Base-by-base conservation (phyloP, 2,329 filamentous ascomycete genomes). In the Colletotrichum lentis region DNA sequence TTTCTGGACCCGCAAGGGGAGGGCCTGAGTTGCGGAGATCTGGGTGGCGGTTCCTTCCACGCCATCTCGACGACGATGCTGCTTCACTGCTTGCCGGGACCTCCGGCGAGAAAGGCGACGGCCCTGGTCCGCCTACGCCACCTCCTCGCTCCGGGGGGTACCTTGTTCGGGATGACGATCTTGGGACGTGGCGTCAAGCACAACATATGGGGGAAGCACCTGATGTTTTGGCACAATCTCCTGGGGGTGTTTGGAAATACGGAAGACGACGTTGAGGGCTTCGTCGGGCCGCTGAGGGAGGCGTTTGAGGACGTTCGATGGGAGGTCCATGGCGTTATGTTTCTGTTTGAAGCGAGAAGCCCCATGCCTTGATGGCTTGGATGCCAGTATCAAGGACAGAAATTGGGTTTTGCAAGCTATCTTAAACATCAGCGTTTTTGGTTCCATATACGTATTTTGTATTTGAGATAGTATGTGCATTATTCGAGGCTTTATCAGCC, bases 161-260 rank as follows among this genome's bases (percentile, higher is more conserved):
- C 70, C 8, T 52, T 78, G 5, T 70, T 74, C n/a, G 74, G 75
- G 5, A 58, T 70, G 10, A 76, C 73, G 2, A 71, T 76, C 12
- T 39, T 76, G 5, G 71, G 70, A 0, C 55, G 46, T 11, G 61
- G 55, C 3, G 65, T 68, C 4, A 55, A 46, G 8, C 55, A 60
- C 8, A 65, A 68, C 10, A 14, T 49, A 0, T 54, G 59, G 55
- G 61, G 61, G 3, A 64, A 46, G 37, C 52, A 49, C 2, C 44
- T 68, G 0, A 60, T 68, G 54, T 68, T 58, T 24, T 65, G 54
- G 61, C 54, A 68, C 47, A 68, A 68, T 12, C 7, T 55, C 8
- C 24, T 57, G 31, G 55, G 65, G 1, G 20, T 65, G 11, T 65
- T 68, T 20, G 65, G 54, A 16, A 64, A 68, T 16, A 27, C n/a